Conservation (phyloP, 1,284 basidiomycete species). For the Tilletia indica region DNA sequence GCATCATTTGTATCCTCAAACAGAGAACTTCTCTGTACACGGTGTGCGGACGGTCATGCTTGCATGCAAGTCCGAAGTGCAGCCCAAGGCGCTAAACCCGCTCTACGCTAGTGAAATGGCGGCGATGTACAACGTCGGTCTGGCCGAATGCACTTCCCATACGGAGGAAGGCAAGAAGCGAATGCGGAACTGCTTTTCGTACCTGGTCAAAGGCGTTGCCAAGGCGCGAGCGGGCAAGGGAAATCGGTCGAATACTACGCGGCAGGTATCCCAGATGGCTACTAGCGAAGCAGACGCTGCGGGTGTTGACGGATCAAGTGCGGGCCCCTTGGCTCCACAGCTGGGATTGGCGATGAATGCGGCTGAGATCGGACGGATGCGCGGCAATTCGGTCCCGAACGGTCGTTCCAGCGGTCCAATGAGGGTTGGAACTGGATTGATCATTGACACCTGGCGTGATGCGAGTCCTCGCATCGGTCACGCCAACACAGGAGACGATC, state of each 20-base stretch:
- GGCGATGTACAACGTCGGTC: conserved; percentile 46
- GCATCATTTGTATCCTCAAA: neutral
- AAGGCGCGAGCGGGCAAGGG: conserved; percentile 31
- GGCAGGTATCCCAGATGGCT: neutral
- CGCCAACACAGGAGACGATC: neutral
- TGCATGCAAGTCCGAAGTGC: conserved; percentile 50
- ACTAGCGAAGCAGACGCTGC: neutral
- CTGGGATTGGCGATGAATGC: neutral
- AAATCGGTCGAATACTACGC: neutral
- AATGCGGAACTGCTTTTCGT: conserved; percentile 52
- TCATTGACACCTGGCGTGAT: no score
- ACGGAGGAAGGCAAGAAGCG: conserved; percentile 50
- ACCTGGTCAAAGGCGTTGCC: conserved; percentile 50
- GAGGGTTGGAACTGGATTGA: no score
- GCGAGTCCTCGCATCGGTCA: neutral
- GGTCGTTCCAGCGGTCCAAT: neutral
- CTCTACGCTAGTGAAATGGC: conserved; percentile 52
- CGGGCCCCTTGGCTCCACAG: neutral
- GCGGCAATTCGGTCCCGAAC: conserved; percentile 1
- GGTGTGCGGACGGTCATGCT: conserved; percentile 50
- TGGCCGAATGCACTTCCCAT: conserved; percentile 42
- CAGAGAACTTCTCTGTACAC: conserved; percentile 42
- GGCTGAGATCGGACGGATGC: neutral
- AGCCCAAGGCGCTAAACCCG: conserved; percentile 47
- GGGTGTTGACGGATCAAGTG: neutral